A percentile compares a stretch with the other conserved stretches of the same genome.
phyloP scores from a whole-genome alignment of 306 rosid genomes.

The Cucurbita ficifolia region DNA sequence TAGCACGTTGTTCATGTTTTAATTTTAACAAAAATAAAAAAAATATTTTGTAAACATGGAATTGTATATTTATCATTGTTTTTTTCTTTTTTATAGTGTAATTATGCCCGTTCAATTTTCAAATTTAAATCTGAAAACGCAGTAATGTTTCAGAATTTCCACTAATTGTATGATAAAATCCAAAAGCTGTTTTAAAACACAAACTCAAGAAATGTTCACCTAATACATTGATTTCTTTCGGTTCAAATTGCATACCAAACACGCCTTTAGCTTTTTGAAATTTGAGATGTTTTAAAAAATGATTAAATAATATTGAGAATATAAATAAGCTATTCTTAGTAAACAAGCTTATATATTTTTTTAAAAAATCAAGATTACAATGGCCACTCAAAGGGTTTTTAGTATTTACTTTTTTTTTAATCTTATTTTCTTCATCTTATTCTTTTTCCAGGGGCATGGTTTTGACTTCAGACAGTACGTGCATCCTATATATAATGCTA shows the following conservation, averaged over 20 bases:
- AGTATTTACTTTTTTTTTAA: too few species aligned
- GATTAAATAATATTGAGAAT: background rate
- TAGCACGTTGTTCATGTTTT: background rate
- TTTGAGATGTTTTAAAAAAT: background rate
- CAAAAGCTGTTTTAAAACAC: too few species aligned
- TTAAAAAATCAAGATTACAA: background rate
- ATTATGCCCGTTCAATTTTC: background rate
- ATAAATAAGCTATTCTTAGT: background rate
- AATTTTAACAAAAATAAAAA: background rate
- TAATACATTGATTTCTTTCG: background rate
- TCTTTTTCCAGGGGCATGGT: slow-evolving; percentile 34
- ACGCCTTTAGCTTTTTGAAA: background rate
- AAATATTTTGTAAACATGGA: background rate
- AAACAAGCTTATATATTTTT: background rate
- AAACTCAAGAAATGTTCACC: background rate
- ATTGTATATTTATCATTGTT: background rate
- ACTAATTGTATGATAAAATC: background rate
- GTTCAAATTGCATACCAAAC: background rate
- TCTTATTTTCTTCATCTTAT: background rate
- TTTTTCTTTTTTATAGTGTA: background rate
- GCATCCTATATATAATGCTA: slow-evolving; percentile 75
- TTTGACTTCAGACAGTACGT: slow-evolving; percentile 84
- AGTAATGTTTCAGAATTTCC: background rate
- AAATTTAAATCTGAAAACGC: background rate
- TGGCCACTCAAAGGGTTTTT: background rate